Evolutionary conservation across 2,329 filamentous ascomycete species (phyloP), one percentile per base, ranked within the genome.

Genomic region (Colletotrichum liaoningense): DNA sequence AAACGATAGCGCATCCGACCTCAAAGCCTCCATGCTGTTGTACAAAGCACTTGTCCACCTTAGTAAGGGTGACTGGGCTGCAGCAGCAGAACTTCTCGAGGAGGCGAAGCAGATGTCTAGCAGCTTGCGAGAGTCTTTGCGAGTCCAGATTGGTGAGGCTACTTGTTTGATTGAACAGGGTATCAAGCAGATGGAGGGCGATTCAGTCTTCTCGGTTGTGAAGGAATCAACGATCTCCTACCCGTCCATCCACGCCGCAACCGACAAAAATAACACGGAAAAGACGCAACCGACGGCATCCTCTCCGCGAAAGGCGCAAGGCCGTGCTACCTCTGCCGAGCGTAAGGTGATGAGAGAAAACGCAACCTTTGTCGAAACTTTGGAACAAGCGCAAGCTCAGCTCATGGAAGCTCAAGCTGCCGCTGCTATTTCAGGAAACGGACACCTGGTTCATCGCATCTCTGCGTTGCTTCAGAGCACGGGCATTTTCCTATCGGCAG

Each of bases 171-270:
- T 95, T 73, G 88, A 90, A 19, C 89, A 93, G 80, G 93, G 92
- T 74, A 87, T 93, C 77, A 90, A 93, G 59, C 88, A 93, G 78
- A 94, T 98, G 86, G 89, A 92, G 14, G 88, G 89, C 5, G 94
- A 98, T 81, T 92, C 95, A 3, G 93, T 97, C 4, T 97, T 96
- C 81, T 97, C 94, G 22, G 93, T 96, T 11, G 89, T 98, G 19
- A 94, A 96, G 58, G 97, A 99, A 78, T 98, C 97, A 0, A 98
- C 95, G 0, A 92, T 98, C 30, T 97, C 95, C 0, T 93, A 96
- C 73, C 95, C 95, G 1, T 92, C 94, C 0, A 86, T 96, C 49
- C 84, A 84, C 28, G 79, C 69, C 19, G 80, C 82, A 33, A 77
- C 83, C 30, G 88, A 88, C 42, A 84, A 83, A 73, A 75, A 72